A percentile compares a stretch with the other conserved stretches of the same genome.
These are phyloP conservation scores for Vanderwaltozyma polyspora DNA, from an alignment of 805 yeast species.

Conservation along the genomic window DNA sequence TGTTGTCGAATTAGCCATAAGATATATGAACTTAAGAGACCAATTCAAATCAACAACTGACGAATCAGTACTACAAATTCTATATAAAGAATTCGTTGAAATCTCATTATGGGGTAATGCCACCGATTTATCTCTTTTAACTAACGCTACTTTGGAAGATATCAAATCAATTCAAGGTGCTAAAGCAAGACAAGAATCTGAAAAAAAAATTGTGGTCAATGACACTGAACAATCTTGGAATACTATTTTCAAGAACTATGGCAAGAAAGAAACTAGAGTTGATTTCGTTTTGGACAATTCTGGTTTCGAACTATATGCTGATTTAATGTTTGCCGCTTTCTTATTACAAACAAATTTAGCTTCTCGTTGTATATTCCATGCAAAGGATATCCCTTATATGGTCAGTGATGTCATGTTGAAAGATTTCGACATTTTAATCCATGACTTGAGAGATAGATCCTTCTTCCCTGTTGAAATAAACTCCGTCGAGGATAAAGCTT, in stretches of 20 bases:
- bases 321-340: constrained; percentile 53
- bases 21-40: constrained; percentile 37
- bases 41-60: constrained; percentile 23
- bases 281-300: constrained; percentile 87
- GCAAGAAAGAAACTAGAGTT: constrained; percentile 35
- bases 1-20: constrained; percentile 66
- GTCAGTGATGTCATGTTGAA: constrained; percentile 88
- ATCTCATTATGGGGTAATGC: constrained; percentile 97
- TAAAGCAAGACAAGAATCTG: constrained; percentile 71
- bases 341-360: constrained; percentile 61
- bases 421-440: constrained; percentile 53
- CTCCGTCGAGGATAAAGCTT: constrained; percentile 28
- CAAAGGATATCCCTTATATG: constrained; percentile 92
- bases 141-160: constrained; percentile 82
- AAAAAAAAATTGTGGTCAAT: constrained; percentile 64
- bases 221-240: constrained; percentile 64
- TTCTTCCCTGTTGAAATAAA: constrained; percentile 34
- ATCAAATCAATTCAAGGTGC: constrained; percentile 87
- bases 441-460: constrained; percentile 40
- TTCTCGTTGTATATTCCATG: constrained; percentile 61
- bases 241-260: not conserved
- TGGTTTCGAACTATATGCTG: constrained; percentile 93
- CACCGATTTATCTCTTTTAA: constrained; percentile 81
- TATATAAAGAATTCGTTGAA: constrained; percentile 77
- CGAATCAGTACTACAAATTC: constrained; percentile 35